Base-by-base conservation (phyloP, 306 rosid species). In the Prunus padus region DNA sequence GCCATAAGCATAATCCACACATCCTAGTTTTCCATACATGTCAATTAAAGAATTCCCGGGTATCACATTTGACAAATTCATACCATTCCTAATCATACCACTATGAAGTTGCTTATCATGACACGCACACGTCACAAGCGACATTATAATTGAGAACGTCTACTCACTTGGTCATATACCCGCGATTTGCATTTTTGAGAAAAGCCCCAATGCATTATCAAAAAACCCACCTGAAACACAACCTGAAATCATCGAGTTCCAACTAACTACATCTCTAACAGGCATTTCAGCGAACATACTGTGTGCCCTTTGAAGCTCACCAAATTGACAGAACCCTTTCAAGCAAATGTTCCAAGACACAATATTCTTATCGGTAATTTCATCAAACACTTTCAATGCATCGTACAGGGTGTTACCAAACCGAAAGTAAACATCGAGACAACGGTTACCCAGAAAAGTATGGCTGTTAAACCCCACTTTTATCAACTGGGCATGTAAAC, bases 181-280 rank as follows among this genome's bases (percentile, higher is more conserved):
- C 51, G 65, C 49, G 55, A 73, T 76, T 80, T 88, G 88, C 98
- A 93, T 91, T 57, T 84, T 82, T 69, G 73, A 68, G 73, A 85
- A 89, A 67, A 85, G 4, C 46, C 37, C 76, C 81, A 86, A 72
- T 19, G 93, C 89, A 69, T 74, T 25, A 76, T 82, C 81, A 78
- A 20, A 33, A 80, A 78, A 81, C 44, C 97, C 91, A 67, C 59
- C 51, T 4, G 83, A 85, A 56, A 82, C 73, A 73, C 69, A 82
- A 60, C 91, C 92, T 5, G 90, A 89, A 74, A 93, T 85, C 89
- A 88, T 77, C 10, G 92, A 80, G 77, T 93, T 93, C 98, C 98
- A 93, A 77, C 86, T 76, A 74, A 93, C 92, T 2, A 86, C 93
- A 65, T 93, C 93, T 78, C 89, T 89, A 13, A 65, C 84, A 71